phyloP scores from a whole-genome alignment of 176 grass and related monocot genomes.

The Dactylis glomerata region DNA sequence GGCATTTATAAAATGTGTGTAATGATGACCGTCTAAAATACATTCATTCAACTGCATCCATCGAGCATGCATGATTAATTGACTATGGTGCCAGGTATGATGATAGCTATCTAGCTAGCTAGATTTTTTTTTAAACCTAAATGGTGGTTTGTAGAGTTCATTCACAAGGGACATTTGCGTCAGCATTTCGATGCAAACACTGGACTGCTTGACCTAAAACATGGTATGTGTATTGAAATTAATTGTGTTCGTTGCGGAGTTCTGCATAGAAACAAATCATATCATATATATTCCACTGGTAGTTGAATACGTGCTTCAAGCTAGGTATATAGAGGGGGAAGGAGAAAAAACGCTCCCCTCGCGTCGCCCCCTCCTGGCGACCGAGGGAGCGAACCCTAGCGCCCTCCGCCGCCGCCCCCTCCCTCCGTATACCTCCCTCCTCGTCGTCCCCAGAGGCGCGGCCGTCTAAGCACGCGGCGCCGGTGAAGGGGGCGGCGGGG shows the following conservation, averaged over 20 bases:
- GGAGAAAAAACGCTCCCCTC: too few species aligned
- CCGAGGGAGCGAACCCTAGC: too few species aligned
- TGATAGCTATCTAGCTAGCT: background rate
- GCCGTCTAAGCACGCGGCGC: too few species aligned
- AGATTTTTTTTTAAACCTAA: background rate
- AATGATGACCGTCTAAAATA: background rate
- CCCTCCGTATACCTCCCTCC: too few species aligned
- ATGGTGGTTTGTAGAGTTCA: background rate
- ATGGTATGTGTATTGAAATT: background rate
- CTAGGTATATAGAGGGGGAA: background rate
- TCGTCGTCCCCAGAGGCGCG: too few species aligned
- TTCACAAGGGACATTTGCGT: background rate
- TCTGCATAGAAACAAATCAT: background rate
- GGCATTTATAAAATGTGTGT: background rate
- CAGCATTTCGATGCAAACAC: background rate
- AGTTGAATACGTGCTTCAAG: background rate
- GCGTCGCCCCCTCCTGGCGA: too few species aligned
- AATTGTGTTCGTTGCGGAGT: background rate
- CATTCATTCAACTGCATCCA: background rate
- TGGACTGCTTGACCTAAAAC: background rate
- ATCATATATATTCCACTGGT: background rate
- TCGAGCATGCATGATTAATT: background rate
- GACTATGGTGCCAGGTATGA: background rate
- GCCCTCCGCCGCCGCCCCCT: too few species aligned
- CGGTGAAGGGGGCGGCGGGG: too few species aligned